Evolutionary conservation across 2,329 filamentous ascomycete genomes (phyloP).

Genomic region (Ophiostoma angusticollis): DNA sequence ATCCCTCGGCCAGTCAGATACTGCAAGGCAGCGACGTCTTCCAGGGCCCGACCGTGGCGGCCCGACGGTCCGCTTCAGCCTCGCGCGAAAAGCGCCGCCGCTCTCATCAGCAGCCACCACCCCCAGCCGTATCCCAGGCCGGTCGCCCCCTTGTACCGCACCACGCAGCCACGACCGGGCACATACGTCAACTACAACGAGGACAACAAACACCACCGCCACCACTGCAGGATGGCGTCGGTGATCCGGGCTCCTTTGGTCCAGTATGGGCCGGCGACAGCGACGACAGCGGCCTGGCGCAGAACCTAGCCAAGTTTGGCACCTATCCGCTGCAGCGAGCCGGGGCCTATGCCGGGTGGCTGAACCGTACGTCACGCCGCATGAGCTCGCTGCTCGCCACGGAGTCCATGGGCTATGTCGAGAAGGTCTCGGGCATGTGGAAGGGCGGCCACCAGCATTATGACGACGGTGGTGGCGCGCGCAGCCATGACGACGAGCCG

Average conservation of each 20-base stretch:
- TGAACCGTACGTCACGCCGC: conserved; percentile 64
- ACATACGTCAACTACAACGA: too few relatives aligned
- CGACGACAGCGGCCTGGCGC: conserved; percentile 28
- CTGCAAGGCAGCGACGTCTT: conserved; percentile 80
- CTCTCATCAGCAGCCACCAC: neutral
- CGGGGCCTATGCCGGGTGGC: conserved; percentile 67
- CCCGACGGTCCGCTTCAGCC: conserved; percentile 32
- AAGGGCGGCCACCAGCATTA: conserved; percentile 86
- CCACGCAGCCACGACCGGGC: conserved; percentile 29
- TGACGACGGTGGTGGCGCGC: conserved; percentile 42
- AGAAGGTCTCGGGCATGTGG: conserved; percentile 96
- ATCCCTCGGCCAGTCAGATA: conserved; percentile 84
- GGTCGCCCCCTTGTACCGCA: conserved; percentile 4
- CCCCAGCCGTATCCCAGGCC: neutral
- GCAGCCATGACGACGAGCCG: conserved; percentile 42
- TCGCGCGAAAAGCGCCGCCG: conserved; percentile 15
- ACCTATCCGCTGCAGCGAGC: conserved; percentile 73
- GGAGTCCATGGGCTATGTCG: conserved; percentile 91
- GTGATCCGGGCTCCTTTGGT: too few relatives aligned
- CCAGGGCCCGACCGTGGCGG: conserved; percentile 54
- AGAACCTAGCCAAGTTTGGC: conserved; percentile 47
- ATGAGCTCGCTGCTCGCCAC: conserved; percentile 75
- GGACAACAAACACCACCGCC: too few relatives aligned
- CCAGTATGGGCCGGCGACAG: conserved; percentile 14
- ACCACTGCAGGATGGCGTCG: too few relatives aligned